Evolutionary conservation across 2,329 filamentous ascomycete species (phyloP), one percentile per base, ranked within the genome.

Genomic region (Talaromyces sp.): DNA sequence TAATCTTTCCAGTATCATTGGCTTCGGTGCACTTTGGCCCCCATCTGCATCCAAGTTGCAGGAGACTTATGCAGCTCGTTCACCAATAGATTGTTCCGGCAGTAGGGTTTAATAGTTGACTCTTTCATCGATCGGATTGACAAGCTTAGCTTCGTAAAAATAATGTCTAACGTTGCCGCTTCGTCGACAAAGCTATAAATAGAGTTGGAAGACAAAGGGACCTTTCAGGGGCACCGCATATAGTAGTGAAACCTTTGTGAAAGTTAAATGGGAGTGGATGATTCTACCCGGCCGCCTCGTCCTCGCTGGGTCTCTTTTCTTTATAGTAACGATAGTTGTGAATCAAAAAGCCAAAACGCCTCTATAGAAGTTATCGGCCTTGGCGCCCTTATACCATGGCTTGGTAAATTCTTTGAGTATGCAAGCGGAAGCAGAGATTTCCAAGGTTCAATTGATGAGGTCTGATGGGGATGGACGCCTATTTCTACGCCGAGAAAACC

Each of bases 291-390:
- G 22, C 32, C 14, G 43, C 16, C 40, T 50, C 19, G 47, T 50
- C 2, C 16, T 50, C 32, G 29, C 39, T 13, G 47, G 47, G 29
- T 42, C 40, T 27, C 40, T 37, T 44, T 50, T 50, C 19, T 42
- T 50, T n/a, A 22, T 37, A 27, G 19, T 33, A 22, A 39, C 39
- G 5, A 50, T 43, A 14, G 7, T 44, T 50, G 20, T 33, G 32
- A 44, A 44, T 29, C 40, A 22, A 50, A 27, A 44, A 43, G 30
- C 32, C 39, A 36, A 37, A 16, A 37, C 37, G 29, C 39, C 41
- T 45, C 35, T 48, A 27, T 50, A 40, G 47, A 50, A 50, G 30
- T 50, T 40, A 36, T 50, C 47, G 17, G 47, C 41, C 11, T 27
- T 50, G 29, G 47, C 40, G 27, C 30, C 32, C 20, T 44, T 50